Base-by-base conservation (phyloP, 176 grass and related monocot species). In the Eleusine indica region DNA sequence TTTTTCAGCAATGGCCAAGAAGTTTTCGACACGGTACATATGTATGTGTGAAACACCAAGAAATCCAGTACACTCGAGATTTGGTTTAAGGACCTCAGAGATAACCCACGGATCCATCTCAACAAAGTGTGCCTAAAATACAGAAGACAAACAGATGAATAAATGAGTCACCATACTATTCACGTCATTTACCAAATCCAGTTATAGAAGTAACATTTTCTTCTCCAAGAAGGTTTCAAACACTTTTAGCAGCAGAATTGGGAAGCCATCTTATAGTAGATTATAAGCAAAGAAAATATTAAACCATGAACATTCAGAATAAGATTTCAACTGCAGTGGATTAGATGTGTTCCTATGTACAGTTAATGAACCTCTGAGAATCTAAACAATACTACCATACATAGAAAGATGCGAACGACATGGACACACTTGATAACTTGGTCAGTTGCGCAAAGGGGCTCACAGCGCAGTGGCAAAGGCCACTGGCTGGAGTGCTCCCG, bases 41-140 rank as follows among this genome's bases (percentile, higher is more conserved):
- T 99, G 96, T 85, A 99, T 91, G 68, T 87, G 89, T 37, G 96
- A 99, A 18, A 71, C 66, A 87, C 93, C 89, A 85, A 88, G 77
- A 89, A 99, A 99, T 87, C 93, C 96, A 78, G 93, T 98, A 80
- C 82, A 84, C 76, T 86, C 71, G 81, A 98, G 89, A 90, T 95
- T 98, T 42, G 93, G 96, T 70, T 75, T 84, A 56, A 96, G 84
- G 29, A 98, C 91, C 68, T 94, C 89, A 54, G 89, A 95, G 76
- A 95, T 83, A 77, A 98, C 91, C 93, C 93, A 96, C 81, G 93
- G 91, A 78, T 98, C 91, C 93, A 95, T 87, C 87, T 98, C 96
- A 80, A 98, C 93, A 84, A 98, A 98, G 74, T 98, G 96, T 53
- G 76, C 93, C 93, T 98, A 76, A 39, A 70, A 70, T 42, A 57